Evolutionary conservation across 148 eudicot genomes (phyloP), one percentile per base, ranked within the genome.

Genomic region (Silene uniflora): DNA sequence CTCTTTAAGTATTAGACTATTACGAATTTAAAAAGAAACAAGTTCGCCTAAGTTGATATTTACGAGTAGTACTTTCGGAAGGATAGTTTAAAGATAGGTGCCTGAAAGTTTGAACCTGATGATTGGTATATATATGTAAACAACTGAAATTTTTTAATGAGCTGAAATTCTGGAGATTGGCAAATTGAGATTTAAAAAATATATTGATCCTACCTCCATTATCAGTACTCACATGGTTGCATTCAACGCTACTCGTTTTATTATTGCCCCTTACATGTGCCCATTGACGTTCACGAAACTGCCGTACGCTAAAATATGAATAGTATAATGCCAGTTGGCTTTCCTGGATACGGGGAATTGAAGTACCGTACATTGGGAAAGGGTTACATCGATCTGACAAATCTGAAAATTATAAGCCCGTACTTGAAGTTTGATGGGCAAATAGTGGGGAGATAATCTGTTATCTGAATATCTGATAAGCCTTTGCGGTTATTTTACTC

Each of bases 181-280:
- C 44, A 7, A 39, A 39, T 39, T 1, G 44, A 39, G 44, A 6
- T 12, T 14, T 52, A 61, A 61, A 23, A 61, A 61, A 61, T 61
- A 61, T 61, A 6, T 8, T 11, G 27, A 61, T 14, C 65, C 65
- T 9, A 61, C 24, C 65, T 9, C 65, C 29, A 61, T 61, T 61
- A 61, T 61, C 12, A 61, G 65, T 9, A 47, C n/a, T 69, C 59
- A 69, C 58, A 69, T 69, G 72, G 59, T 14, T 69, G 72, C 49
- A 69, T 49, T 69, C 56, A 47, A 69, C 29, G 72, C 35, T 22
- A 5, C 72, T 52, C 19, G 58, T 10, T 47, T 47, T 46, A n/a
- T 69, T 46, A 69, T 69, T 69, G 58, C 72, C 23, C 24, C 72
- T 47, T 69, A 22, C 72, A 69, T 69, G 72, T 69, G 72, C 72